phyloP scores from a whole-genome alignment of 2,329 filamentous ascomycete species.

The Cercospora citrullina region DNA sequence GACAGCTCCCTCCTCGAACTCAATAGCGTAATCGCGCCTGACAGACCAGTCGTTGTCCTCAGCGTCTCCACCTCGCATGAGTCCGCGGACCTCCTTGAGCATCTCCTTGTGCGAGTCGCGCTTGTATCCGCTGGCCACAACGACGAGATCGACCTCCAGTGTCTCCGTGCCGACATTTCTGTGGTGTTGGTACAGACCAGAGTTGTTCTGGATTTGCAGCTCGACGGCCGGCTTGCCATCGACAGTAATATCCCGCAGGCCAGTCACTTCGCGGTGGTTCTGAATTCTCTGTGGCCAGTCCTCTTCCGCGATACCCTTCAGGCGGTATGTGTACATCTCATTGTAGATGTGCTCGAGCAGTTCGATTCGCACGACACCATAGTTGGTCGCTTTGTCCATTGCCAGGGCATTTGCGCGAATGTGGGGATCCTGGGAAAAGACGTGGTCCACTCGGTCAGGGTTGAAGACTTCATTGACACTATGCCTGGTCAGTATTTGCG shows the following conservation, averaged over 20 bases:
- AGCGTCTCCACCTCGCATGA: constrained; percentile 61
- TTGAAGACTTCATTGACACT: constrained; percentile 93
- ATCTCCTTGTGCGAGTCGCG: constrained; percentile 77
- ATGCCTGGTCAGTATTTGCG: constrained; percentile 47
- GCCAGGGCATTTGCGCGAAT: constrained; percentile 63
- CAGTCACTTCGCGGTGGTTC: constrained; percentile 64
- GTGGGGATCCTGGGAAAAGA: constrained; percentile 67
- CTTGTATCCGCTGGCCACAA: constrained; percentile 85
- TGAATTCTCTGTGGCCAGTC: constrained; percentile 83
- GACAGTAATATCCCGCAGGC: constrained; percentile 45
- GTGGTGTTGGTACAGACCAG: constrained; percentile 46
- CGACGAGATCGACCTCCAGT: constrained; percentile 74
- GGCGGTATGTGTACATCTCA: constrained; percentile 80
- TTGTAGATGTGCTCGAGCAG: constrained; percentile 88
- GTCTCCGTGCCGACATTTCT: constrained; percentile 50
- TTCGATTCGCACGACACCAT: constrained; percentile 87
- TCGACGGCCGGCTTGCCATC: constrained; percentile 52
- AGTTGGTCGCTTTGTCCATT: constrained; percentile 83
- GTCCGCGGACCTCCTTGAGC: constrained; percentile 63
- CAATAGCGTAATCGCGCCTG: constrained; percentile 73
- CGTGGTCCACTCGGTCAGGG: constrained; percentile 74
- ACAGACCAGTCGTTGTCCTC: constrained; percentile 62
- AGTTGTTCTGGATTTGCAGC: constrained; percentile 59
- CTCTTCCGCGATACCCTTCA: constrained; percentile 67
- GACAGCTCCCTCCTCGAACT: constrained; percentile 68